These are phyloP conservation scores for Zymoseptoria brevis DNA, from an alignment of 2,329 filamentous ascomycete species.

Conservation along the genomic window DNA sequence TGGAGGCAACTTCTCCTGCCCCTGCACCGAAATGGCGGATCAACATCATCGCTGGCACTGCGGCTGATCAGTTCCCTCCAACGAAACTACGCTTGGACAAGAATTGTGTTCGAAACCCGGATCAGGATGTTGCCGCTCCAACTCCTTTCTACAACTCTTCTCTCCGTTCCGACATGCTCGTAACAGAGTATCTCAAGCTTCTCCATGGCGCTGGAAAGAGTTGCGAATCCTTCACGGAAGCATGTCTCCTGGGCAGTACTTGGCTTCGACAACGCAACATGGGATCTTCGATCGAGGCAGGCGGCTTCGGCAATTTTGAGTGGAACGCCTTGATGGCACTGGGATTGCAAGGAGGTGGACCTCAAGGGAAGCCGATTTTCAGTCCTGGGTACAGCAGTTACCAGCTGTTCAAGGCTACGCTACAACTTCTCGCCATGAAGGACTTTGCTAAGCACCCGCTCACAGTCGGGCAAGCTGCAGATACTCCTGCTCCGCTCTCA, in stretches of 20 bases:
- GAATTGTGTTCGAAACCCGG: conserved; percentile 57
- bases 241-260: conserved; percentile 74
- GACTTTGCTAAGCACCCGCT: conserved; percentile 59
- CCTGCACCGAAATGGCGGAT: conserved; percentile 49
- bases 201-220: conserved; percentile 61
- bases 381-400: conserved; percentile 79
- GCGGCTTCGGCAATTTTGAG: conserved; percentile 90
- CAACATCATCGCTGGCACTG: conserved; percentile 67
- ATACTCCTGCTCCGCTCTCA: conserved; percentile 31
- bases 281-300: conserved; percentile 56
- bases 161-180: conserved; percentile 67
- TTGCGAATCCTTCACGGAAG: conserved; percentile 68
- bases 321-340: conserved; percentile 77
- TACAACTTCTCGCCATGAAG: conserved; percentile 75
- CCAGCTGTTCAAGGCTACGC: conserved; percentile 84
- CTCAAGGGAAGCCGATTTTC: conserved; percentile 62
- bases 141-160: conserved; percentile 88
- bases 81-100: conserved; percentile 63
- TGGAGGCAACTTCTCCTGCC: conserved; percentile 1
- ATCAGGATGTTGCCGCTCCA: conserved; percentile 38
- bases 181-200: conserved; percentile 66
- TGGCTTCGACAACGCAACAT: conserved; percentile 90
- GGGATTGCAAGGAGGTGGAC: conserved; percentile 68
- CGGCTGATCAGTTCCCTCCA: conserved; percentile 60
- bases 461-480: conserved; percentile 36